These are phyloP conservation scores for Epichloe sp. DNA, from an alignment of 2,329 filamentous ascomycete species.

Conservation along the genomic window DNA sequence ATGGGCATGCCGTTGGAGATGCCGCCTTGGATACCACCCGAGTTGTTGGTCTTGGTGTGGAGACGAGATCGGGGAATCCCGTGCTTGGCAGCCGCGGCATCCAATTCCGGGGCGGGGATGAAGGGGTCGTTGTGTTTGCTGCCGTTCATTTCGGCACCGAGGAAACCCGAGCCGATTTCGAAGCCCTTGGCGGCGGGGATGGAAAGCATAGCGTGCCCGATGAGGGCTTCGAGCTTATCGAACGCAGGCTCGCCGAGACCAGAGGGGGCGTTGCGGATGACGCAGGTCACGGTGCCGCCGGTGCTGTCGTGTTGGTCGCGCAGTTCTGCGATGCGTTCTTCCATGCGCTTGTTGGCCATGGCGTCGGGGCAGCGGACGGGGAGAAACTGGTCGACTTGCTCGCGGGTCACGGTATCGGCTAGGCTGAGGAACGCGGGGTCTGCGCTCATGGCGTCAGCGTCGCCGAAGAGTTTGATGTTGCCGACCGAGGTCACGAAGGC, in stretches of 20 bases:
- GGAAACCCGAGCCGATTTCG: conserved; percentile 88
- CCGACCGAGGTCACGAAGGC: conserved; percentile 84
- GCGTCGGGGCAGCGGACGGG: conserved; percentile 76
- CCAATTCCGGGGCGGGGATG: conserved; percentile 23
- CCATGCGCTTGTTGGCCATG: conserved; percentile 56
- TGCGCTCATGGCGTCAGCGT: conserved; percentile 40
- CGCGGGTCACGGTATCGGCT: conserved; percentile 57
- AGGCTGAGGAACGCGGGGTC: conserved; percentile 71
- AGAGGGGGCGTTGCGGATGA: conserved; percentile 72
- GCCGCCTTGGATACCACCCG: conserved; percentile 86
- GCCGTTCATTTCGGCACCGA: conserved; percentile 71
- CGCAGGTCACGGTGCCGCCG: conserved; percentile 87
- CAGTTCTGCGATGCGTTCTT: conserved; percentile 62
- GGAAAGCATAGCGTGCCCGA: conserved; percentile 87
- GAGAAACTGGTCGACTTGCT: conserved; percentile 68
- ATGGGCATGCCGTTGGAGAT: conserved; percentile 89
- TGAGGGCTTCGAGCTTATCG: conserved; percentile 83
- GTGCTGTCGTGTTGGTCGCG: conserved; percentile 75
- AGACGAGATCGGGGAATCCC: conserved; percentile 46
- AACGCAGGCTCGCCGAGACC: conserved; percentile 91
- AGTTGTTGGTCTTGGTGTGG: conserved; percentile 87
- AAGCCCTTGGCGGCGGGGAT: conserved; percentile 95
- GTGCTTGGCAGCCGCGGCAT: conserved; percentile 31
- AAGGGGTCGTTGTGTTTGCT: conserved; percentile 79
- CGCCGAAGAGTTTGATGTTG: conserved; percentile 25